A percentile compares a stretch with the other conserved stretches of the same genome.
These are phyloP conservation scores for Monilinia aucupariae DNA, from an alignment of 2,329 filamentous ascomycete species.

Conservation along the genomic window DNA sequence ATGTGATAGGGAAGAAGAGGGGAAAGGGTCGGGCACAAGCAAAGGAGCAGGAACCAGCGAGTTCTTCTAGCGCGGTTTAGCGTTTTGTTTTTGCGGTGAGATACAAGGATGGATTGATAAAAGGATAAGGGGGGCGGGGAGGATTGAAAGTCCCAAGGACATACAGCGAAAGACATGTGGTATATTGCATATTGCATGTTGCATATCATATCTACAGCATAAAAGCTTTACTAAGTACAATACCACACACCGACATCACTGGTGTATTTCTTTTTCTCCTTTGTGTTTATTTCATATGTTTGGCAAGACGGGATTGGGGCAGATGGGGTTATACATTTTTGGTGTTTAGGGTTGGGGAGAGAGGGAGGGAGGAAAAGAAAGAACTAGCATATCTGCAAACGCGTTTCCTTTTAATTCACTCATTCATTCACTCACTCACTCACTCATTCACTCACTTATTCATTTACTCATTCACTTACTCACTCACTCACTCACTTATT, in stretches of 20 bases:
- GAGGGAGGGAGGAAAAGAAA: background rate
- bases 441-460: no score
- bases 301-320: background rate
- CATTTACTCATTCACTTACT: background rate
- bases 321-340: background rate
- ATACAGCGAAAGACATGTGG: background rate
- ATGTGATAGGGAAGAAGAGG: conserved; percentile 51
- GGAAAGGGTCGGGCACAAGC: background rate
- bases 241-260: background rate
- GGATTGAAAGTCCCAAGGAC: background rate
- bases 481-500: background rate
- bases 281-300: background rate
- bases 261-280: background rate
- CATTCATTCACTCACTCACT: no score
- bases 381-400: conserved; percentile 1
- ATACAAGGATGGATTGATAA: no score
- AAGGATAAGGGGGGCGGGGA: background rate
- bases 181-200: background rate
- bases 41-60: background rate
- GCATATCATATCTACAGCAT: conserved; percentile 5
- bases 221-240: conserved; percentile 3
- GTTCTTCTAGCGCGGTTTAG: background rate
- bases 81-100: background rate
- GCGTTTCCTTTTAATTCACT: background rate
- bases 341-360: background rate